Evolutionary conservation across 805 yeast species (phyloP), one percentile per base, ranked within the genome.

Genomic region (Monosporozyma solicola): DNA sequence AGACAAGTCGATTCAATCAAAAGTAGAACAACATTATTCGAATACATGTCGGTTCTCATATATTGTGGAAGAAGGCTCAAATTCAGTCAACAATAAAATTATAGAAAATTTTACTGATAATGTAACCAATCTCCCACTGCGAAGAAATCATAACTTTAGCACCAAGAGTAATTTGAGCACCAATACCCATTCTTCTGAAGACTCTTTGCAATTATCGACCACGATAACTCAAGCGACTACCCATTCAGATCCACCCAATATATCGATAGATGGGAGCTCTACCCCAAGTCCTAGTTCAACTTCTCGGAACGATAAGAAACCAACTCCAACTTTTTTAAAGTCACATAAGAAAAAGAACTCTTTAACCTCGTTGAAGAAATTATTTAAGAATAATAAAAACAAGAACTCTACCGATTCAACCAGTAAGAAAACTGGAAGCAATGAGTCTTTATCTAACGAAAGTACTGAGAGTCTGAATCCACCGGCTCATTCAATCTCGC

Each of bases 341-440:
- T 31, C 61, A 27, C 69, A 66, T 51, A 61, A 60, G 48, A 62
- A 64, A 49, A 65, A 67, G 53, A 54, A 63, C 3, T 59, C 67
- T 1, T 59, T 69, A 25, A 61, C 60, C 29, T 66, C 69, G 2
- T 51, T 68, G 25, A 68, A 62, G 49, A 66, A 59, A 44, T 49
- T 68, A 22, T 68, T 68, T 55, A 64, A 57, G 52, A 63, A 68
- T 2, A 68, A 70, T 8, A 66, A 61, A 48, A 47, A 43, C 31
- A 50, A 29, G 22, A 50, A 41, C 24, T 16, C 35, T 24, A 22
- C 45, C 9, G 46, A 43, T 11, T 10, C 16, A 4, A 10, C 29
- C 3, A 13, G 24, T 7, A 24, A 43, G 13, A 22, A 43, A 43
- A 16, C 3, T 20, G 24, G 25, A 3, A 39, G 25, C 20, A 20